Conservation (phyloP, 768 basidiomycete genomes). For the Suillus subaureus region DNA sequence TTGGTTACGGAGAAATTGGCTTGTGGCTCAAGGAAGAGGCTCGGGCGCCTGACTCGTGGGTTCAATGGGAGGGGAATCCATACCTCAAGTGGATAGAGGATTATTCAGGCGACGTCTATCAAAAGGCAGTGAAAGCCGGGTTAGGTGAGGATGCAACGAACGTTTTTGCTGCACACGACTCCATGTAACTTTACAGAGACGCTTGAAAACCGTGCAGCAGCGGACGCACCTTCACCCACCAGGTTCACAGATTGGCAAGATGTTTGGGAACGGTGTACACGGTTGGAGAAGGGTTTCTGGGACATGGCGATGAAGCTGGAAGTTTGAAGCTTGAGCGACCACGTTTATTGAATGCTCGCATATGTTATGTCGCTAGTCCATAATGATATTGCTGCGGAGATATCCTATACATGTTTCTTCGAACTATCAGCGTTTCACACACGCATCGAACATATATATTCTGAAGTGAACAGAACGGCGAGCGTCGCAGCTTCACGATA, state of each 20-base stretch:
- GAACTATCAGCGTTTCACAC: not conserved
- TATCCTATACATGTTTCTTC: not conserved
- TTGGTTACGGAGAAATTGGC: constrained; percentile 94
- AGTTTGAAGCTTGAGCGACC: constrained; percentile 25
- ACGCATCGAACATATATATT: not conserved
- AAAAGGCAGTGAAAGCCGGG: constrained; percentile 70
- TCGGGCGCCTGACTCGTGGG: constrained; percentile 46
- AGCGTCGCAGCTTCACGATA: constrained; percentile 50
- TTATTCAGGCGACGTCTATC: constrained; percentile 73
- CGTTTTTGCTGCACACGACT: constrained; percentile 7
- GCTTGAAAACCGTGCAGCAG: constrained; percentile 66
- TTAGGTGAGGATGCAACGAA: constrained; percentile 55
- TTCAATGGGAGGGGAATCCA: constrained; percentile 65
- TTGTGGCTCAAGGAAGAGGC: constrained; percentile 73
- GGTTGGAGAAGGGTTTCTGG: constrained; percentile 87
- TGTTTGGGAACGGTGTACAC: constrained; percentile 77
- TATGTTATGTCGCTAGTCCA: not conserved
- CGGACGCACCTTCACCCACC: constrained; percentile 61
- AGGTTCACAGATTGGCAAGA: constrained; percentile 65
- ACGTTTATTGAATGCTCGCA: not conserved
- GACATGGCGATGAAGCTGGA: constrained; percentile 59
- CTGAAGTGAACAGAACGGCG: constrained; percentile 40
- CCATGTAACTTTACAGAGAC: constrained; percentile 48
- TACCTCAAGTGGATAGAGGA: constrained; percentile 81
- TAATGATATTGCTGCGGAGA: not conserved